These are phyloP conservation scores for Eurotiales sp. DNA, from an alignment of 2,329 filamentous ascomycete genomes.

Conservation along the genomic window DNA sequence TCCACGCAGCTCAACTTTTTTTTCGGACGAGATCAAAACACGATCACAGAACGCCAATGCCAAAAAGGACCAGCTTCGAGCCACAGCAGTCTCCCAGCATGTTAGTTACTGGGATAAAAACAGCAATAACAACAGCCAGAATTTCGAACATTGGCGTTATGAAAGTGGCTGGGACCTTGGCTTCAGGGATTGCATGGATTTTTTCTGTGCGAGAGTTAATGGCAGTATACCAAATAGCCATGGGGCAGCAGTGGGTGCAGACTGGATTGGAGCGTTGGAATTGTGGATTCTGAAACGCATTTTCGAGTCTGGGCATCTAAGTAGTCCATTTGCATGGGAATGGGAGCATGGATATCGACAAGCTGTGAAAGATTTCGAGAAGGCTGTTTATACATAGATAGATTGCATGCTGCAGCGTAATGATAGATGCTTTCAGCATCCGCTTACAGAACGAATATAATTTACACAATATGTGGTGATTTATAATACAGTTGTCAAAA, in stretches of 20 bases:
- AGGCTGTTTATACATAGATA: slow-evolving; percentile 16
- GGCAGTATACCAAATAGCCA: slow-evolving; percentile 24
- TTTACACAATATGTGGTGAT: slow-evolving; percentile 15
- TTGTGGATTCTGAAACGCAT: slow-evolving; percentile 57
- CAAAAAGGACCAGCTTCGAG: slow-evolving; percentile 34
- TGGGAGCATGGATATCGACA: slow-evolving; percentile 40
- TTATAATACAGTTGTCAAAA: neutral
- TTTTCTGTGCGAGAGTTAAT: slow-evolving; percentile 38
- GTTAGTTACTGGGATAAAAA: slow-evolving; percentile 49
- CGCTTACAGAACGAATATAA: slow-evolving; percentile 6
- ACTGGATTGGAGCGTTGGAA: slow-evolving; percentile 56
- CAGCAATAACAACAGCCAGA: slow-evolving; percentile 42
- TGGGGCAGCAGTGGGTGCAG: slow-evolving; percentile 30
- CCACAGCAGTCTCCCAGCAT: slow-evolving; percentile 42
- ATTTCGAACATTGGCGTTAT: slow-evolving; percentile 53
- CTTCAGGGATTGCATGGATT: slow-evolving; percentile 52
- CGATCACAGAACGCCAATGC: slow-evolving; percentile 39
- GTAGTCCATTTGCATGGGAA: slow-evolving; percentile 36
- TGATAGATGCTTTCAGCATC: neutral
- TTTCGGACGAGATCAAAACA: slow-evolving; percentile 32
- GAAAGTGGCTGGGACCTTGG: slow-evolving; percentile 55
- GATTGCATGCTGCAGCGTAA: neutral
- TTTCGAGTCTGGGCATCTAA: slow-evolving; percentile 47
- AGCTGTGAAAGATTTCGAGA: slow-evolving; percentile 32
- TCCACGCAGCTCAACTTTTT: slow-evolving; percentile 24